Conservation (phyloP, 2,329 filamentous ascomycete genomes). For the Fusarium vanettenii region DNA sequence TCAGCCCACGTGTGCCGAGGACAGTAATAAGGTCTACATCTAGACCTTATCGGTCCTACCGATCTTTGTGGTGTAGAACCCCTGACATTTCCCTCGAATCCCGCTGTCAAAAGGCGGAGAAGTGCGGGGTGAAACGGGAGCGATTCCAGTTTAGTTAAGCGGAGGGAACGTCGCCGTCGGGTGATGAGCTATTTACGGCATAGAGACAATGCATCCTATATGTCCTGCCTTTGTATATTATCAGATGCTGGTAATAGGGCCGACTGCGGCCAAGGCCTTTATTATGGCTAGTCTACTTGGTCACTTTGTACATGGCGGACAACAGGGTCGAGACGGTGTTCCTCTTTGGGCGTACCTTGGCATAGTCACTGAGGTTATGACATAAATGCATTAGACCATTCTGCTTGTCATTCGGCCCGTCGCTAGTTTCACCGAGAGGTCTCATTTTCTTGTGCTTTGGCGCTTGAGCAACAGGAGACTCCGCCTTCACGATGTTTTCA, state of each 20-base stretch:
- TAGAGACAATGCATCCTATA: neutral
- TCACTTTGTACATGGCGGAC: neutral
- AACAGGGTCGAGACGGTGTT: neutral
- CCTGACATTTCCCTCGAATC: neutral
- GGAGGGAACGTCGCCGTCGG: slow-evolving; percentile 1
- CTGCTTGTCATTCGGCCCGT: neutral
- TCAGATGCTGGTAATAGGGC: neutral
- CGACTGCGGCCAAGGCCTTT: neutral
- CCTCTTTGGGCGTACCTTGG: neutral
- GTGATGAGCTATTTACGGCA: neutral
- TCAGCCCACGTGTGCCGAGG: neutral
- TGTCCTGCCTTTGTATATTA: neutral
- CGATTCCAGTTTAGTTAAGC: slow-evolving; percentile 1
- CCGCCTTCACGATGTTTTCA: neutral
- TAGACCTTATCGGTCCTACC: slow-evolving; percentile 1
- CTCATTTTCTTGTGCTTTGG: neutral
- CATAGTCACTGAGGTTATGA: neutral
- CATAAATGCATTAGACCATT: neutral
- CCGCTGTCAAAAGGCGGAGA: neutral
- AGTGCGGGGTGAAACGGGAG: neutral
- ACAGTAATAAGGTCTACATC: neutral
- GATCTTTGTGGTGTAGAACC: neutral
- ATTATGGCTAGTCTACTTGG: neutral
- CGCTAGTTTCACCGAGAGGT: neutral
- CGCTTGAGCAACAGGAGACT: neutral